These are phyloP conservation scores for Mucor sp. DNA, from an alignment of 371 early-diverging fungal species.

Conservation along the genomic window DNA sequence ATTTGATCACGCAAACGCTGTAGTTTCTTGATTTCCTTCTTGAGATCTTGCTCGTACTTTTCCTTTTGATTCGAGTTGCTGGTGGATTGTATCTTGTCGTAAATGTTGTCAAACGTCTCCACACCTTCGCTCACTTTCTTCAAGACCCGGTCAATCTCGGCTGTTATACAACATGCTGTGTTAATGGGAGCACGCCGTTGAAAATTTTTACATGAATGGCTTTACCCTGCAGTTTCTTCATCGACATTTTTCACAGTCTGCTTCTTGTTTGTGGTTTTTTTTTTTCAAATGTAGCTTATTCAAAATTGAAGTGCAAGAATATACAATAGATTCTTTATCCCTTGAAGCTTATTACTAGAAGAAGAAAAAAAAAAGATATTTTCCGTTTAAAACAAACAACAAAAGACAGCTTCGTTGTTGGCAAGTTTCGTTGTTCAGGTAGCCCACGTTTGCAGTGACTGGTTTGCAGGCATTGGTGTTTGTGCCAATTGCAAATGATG, in stretches of 20 bases:
- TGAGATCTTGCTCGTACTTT: constrained; percentile 94
- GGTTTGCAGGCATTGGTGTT: not conserved
- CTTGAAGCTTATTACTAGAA: not conserved
- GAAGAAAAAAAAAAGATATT: not conserved
- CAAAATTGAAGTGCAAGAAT: not conserved
- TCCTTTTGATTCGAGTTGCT: constrained; percentile 89
- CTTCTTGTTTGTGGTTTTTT: not conserved
- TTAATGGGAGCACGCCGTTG: not conserved
- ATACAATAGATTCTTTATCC: not conserved
- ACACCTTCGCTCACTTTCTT: constrained; percentile 97
- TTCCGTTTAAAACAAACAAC: constrained; percentile 2
- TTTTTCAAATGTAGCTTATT: not conserved
- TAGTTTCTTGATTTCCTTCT: constrained; percentile 98
- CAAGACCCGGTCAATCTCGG: constrained; percentile 76
- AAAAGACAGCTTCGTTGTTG: not conserved
- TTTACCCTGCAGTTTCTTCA: constrained; percentile 29
- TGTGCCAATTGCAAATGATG: not conserved
- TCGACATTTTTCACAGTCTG: constrained; percentile 16
- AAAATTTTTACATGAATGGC: not conserved
- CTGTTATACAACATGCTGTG: constrained; percentile 2
- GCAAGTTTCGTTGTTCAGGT: not conserved
- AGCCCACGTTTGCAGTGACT: constrained; percentile 1
- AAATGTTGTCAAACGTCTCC: constrained; percentile 89
- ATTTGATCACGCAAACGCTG: constrained; percentile 96
- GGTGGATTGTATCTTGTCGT: constrained; percentile 86